Percentiles rank a stretch among this genome's conserved stretches.
These are phyloP conservation scores for Coemansia reversa DNA, from an alignment of 192 early-diverging fungal genomes.

Conservation along the genomic window DNA sequence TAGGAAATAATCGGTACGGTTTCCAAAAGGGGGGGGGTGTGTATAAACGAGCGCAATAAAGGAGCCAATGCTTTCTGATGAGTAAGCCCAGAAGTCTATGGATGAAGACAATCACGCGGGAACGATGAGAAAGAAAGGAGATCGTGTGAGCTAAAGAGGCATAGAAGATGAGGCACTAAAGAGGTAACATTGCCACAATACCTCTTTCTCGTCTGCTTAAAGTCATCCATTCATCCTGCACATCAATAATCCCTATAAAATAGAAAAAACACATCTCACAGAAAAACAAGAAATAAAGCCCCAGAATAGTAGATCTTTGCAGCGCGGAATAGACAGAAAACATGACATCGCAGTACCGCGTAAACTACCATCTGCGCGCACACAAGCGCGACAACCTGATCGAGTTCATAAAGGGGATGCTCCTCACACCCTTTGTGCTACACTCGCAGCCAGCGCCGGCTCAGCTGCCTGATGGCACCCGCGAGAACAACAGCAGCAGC, in stretches of 20 bases:
- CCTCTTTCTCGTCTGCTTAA: neutral
- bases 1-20: too few species aligned
- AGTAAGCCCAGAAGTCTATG: neutral
- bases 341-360: slow-evolving; percentile 54
- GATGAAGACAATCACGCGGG: neutral
- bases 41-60: too few species aligned
- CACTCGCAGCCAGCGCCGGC: slow-evolving; percentile 57
- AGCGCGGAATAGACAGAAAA: neutral
- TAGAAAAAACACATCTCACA: neutral
- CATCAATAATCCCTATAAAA: neutral
- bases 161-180: neutral
- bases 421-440: slow-evolving; percentile 85
- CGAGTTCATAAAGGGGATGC: slow-evolving; percentile 87
- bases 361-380: slow-evolving; percentile 61
- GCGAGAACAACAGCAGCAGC: neutral
- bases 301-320: neutral
- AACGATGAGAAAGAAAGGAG: neutral
- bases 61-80: too few species aligned
- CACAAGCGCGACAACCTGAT: slow-evolving; percentile 91
- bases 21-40: too few species aligned
- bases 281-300: neutral
- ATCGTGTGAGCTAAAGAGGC: too few species aligned
- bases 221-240: neutral
- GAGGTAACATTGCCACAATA: neutral
- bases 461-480: neutral